These are phyloP conservation scores for Tetracentron sinense DNA, from an alignment of 164 flowering plant species.

Conservation along the genomic window DNA sequence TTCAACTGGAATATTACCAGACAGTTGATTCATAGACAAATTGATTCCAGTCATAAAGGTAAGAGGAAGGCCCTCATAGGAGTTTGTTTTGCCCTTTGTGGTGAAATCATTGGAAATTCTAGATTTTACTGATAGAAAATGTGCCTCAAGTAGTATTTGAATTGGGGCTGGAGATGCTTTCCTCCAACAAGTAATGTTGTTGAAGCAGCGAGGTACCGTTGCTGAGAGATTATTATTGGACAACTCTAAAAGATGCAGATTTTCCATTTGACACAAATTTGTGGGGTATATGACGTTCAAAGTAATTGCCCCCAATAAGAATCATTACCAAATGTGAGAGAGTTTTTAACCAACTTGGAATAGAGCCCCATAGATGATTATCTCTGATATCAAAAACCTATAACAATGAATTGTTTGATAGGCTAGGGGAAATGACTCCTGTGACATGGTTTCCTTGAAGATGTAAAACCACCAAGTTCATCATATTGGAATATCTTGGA, in stretches of 20 bases:
- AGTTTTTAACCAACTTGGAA: too few species aligned
- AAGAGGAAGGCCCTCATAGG: too few species aligned
- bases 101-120: too few species aligned
- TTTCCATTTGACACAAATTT: constrained; percentile 11
- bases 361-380: constrained; percentile 2
- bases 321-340: too few species aligned
- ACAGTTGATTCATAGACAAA: constrained; percentile 6
- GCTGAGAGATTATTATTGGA: constrained; percentile 8
- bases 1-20: constrained; percentile 9
- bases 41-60: too few species aligned
- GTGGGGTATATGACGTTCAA: too few species aligned
- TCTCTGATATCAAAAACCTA: not conserved
- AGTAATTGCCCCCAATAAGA: too few species aligned
- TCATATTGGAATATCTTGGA: not conserved
- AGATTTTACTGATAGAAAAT: too few species aligned
- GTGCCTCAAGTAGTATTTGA: too few species aligned
- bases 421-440: not conserved
- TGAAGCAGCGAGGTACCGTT: too few species aligned
- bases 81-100: too few species aligned
- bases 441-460: not conserved
- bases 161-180: too few species aligned
- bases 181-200: constrained; percentile 7
- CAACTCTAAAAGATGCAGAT: constrained; percentile 6
- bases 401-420: not conserved
- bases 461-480: not conserved